Base-by-base conservation (phyloP, 495 filamentous ascomycete species). In the Mytilinidion resinicola region DNA sequence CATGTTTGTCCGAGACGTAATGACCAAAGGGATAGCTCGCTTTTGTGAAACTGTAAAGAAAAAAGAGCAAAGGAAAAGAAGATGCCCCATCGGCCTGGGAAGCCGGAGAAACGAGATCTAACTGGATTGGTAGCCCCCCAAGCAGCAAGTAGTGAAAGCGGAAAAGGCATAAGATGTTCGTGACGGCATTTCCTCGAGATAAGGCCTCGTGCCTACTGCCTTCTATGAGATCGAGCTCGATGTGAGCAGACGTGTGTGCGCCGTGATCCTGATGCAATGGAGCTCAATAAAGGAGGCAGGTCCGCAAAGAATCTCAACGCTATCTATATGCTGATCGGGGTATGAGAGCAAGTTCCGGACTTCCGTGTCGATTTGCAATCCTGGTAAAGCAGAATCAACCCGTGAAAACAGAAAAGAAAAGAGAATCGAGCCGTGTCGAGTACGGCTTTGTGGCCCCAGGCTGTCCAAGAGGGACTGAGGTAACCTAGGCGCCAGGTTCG, bases 321-420 rank as follows among this genome's bases (percentile, higher is more conserved):
- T 85, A 78, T 89, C 86, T 89, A 88, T 87, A 82, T 86, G 81
- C 82, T 72, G 73, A 69, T 64, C 63, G 78, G 78, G 78, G 78
- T 79, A 77, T 76, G 72, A 75, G 68, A 74, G 76, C 70, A 56
- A 67, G 65, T 74, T 73, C 67, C 66, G 69, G 65, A 74, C 74
- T 73, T 72, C 70, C 72, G 65, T 60, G 56, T 57, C 60, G 57
- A 61, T 57, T 43, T 56, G 60, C 51, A 56, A 44, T 51, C 42
- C 56, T 53, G 60, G 57, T 50, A 57, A 61, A 66, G 67, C 72
- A 70, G 65, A 53, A 62, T 62, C 64, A 63, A 33, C 54, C n/a
- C 25, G 38, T 30, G 35, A 54, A 56, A 63, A 25, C 11, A 52
- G 14, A 53, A 35, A 47, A 38, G 53, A 46, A 64, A 50, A 55